Base-by-base conservation (phyloP, 352 stramenopile species). In the Phytophthora pistaciae region DNA sequence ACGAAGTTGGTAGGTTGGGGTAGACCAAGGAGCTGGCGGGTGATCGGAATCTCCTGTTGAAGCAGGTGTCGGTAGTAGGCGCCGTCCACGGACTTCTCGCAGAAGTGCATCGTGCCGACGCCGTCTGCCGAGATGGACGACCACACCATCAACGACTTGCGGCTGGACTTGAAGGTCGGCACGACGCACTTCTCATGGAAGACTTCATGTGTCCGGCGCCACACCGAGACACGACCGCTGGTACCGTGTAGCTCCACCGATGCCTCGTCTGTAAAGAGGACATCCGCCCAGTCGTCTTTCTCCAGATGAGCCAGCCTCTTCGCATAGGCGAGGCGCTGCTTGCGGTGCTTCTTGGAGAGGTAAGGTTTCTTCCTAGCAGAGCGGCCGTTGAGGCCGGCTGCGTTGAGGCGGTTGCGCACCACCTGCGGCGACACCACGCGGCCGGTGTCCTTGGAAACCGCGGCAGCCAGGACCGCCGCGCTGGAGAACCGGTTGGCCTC, bases 131-230 rank as follows among this genome's bases (percentile, higher is more conserved):
- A 50, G 18, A 56, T 56, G n/a, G 25, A 64, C 1, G 3, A 29
- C 44, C 25, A 56, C 8, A 48, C 27, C 57, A 56, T 56, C n/a
- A 48, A 13, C 1, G 27, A 56, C 27, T 56, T 53, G 1, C 57
- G 23, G 44, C 42, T 64, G 6, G 25, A 48, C 44, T 64, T 56
- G 29, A 64, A 64, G 4, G 57, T 64, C 18, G 40, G 56, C 14
- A 63, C 13, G 14, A 63, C 40, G 14, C 56, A 54, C 8, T 40
- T 23, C 7, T 33, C 5, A n/a, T 53, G 6, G 25, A 63, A 54
- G 1, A 16, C 21, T 27, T 63, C 38, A n/a, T 44, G 38, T 3
- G 40, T 18, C 7, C 40, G 21, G 4, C 38, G 20, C 56, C 56
- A 54, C 5, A 63, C 40, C 10, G 56, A 61, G 4, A 61, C 36